These are phyloP conservation scores for Comarum palustre DNA, from an alignment of 306 rosid genomes.

Conservation along the genomic window DNA sequence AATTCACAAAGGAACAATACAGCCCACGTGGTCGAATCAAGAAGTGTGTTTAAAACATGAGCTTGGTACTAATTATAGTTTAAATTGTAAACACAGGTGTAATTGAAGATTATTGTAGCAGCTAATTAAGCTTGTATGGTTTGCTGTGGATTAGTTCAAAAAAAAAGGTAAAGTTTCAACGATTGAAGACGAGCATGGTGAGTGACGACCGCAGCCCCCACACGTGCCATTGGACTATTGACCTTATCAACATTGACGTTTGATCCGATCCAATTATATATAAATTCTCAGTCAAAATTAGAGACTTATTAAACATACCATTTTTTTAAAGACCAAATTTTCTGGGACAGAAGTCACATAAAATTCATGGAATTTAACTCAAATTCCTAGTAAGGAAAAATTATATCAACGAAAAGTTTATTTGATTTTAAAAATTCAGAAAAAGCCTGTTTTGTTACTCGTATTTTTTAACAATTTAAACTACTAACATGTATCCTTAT, in stretches of 20 bases:
- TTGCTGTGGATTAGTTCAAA: neutral
- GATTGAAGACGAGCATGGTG: neutral
- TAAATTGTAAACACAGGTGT: neutral
- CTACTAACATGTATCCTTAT: too few relatives aligned
- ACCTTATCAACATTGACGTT: neutral
- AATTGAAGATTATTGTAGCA: neutral
- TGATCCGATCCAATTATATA: neutral
- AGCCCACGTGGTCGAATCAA: conserved; percentile 3
- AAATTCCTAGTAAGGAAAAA: too few relatives aligned
- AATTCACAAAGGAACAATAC: neutral
- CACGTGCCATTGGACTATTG: neutral
- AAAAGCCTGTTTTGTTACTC: too few relatives aligned
- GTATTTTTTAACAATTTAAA: too few relatives aligned
- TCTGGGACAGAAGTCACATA: too few relatives aligned
- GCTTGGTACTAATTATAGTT: too few relatives aligned
- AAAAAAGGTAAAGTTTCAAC: neutral
- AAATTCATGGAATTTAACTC: too few relatives aligned
- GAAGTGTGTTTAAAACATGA: neutral
- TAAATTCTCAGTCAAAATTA: neutral
- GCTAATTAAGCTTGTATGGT: neutral
- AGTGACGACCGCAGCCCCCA: conserved; percentile 2
- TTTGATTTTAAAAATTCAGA: too few relatives aligned
- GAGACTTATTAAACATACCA: too few relatives aligned
- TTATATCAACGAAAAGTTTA: too few relatives aligned
- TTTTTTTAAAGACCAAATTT: too few relatives aligned